These are phyloP conservation scores for Sisymbrium irio DNA, from an alignment of 345 rosid genomes.

Conservation along the genomic window DNA sequence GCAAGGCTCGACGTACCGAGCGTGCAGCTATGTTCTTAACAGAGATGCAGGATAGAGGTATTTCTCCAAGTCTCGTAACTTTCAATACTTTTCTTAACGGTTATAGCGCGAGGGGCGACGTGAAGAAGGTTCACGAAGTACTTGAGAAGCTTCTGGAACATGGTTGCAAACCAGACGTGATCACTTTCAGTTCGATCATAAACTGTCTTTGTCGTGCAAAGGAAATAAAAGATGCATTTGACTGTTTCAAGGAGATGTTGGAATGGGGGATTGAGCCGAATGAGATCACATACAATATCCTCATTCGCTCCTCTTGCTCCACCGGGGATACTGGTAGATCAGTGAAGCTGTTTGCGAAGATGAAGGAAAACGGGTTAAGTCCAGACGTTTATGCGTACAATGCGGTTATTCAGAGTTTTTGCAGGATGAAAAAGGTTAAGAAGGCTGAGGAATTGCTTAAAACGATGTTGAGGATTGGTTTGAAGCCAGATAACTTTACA, in stretches of 20 bases:
- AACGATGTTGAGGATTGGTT: constrained; percentile 50
- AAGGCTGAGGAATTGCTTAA: constrained; percentile 56
- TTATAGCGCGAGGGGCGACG: constrained; percentile 49
- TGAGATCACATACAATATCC: constrained; percentile 61
- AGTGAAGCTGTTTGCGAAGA: constrained; percentile 50
- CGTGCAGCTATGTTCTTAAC: constrained; percentile 42
- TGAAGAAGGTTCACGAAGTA: constrained; percentile 42
- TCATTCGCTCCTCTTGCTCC: constrained; percentile 56
- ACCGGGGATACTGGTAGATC: constrained; percentile 57
- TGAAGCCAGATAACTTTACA: constrained; percentile 67
- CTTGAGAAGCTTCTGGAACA: constrained; percentile 51
- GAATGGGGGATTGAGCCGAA: constrained; percentile 83
- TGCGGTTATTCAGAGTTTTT: constrained; percentile 58
- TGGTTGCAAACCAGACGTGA: constrained; percentile 67
- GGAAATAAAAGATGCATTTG: constrained; percentile 66
- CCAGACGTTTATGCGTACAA: constrained; percentile 67
- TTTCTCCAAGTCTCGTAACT: constrained; percentile 72
- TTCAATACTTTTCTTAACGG: constrained; percentile 76
- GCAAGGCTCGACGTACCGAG: constrained; percentile 56
- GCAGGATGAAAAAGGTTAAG: constrained; percentile 52
- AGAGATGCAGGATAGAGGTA: constrained; percentile 53
- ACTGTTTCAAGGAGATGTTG: constrained; percentile 76
- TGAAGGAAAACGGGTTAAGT: constrained; percentile 57
- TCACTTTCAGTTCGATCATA: constrained; percentile 74
- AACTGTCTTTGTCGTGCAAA: constrained; percentile 72